Evolutionary conservation across 192 early-diverging fungal species (phyloP), one percentile per base, ranked within the genome.

Genomic region (Coemansia sp.): DNA sequence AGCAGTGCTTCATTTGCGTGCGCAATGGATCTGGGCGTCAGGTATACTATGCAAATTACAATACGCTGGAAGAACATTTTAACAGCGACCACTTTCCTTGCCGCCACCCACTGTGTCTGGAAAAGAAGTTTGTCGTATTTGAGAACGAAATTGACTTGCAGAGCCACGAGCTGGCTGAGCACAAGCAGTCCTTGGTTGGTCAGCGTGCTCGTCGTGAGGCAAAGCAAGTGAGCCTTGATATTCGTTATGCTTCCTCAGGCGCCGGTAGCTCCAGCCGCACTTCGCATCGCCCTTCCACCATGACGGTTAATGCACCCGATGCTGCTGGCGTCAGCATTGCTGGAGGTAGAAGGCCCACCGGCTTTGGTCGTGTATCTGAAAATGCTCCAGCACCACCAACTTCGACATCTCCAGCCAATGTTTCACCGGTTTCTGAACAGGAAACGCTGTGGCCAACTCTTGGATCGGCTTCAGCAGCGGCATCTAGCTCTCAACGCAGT

Each of bases 51-150:
- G 55, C 71, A 44, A 86, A 97, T 76, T 97, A 97, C 64, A 30
- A 79, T 28, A 65, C 74, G 37, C 68, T 98, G 66, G 93, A 86
- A 70, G 83, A 83, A 12, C 96, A 98, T 78, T 94, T 95, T 53
- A 68, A 81, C 50, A 61, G 67, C 35, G 89, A 91, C 13, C 96
- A 98, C 56, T 89, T 82, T 65, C 66, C 86, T 14, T 98, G 96
- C 71, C 67, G 70, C 52, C 78, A 94, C 20, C 79, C 81, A 8
- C 81, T 86, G 31, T 98, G 96, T 64, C 58, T 94, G 37, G 94
- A 93, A 39, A 85, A 88, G 61, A 98, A 96, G 80, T 97, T 98
- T 83, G 84, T 96, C 35, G 96, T 97, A 1, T 98, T 98, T 81
- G 86, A 81, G 28, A 83, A 87, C 11, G 89, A 96, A 13, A 83